Percentiles rank a stretch among this genome's conserved stretches.
Conservation (phyloP, 345 rosid genomes). For the Eucalyptus sp. region DNA sequence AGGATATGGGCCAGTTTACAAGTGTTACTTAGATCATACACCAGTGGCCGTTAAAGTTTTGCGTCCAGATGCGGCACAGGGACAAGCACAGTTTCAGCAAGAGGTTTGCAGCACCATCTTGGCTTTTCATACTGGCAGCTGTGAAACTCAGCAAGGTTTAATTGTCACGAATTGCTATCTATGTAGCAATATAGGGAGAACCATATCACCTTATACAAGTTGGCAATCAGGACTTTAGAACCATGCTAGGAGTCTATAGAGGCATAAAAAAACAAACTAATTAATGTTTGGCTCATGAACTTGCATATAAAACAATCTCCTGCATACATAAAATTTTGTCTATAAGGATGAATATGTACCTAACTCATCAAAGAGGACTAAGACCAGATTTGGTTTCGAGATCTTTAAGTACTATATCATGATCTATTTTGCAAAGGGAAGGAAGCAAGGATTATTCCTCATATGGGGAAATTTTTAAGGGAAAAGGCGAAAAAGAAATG, state of each 20-base stretch:
- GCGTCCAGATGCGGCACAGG: conserved; percentile 82
- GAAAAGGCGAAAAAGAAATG: neutral
- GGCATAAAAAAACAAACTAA: neutral
- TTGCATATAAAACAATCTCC: neutral
- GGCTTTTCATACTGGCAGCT: neutral
- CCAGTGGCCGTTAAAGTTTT: conserved; percentile 78
- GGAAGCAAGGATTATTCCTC: neutral
- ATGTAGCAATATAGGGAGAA: neutral
- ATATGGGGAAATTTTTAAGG: neutral
- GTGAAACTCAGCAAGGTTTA: neutral
- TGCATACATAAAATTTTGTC: neutral
- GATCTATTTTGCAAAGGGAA: neutral
- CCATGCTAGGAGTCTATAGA: neutral
- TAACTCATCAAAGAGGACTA: neutral
- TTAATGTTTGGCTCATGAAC: neutral
- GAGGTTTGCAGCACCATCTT: conserved; percentile 23
- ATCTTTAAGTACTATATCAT: neutral
- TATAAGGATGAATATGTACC: neutral
- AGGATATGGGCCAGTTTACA: conserved; percentile 89
- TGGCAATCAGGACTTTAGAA: neutral
- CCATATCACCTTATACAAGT: neutral
- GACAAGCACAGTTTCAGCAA: conserved; percentile 71
- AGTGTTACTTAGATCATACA: conserved; percentile 51
- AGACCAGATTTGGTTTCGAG: neutral
- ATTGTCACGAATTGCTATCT: neutral